phyloP scores from a whole-genome alignment of 257 asterid species.

The Solanum bulbocastanum region DNA sequence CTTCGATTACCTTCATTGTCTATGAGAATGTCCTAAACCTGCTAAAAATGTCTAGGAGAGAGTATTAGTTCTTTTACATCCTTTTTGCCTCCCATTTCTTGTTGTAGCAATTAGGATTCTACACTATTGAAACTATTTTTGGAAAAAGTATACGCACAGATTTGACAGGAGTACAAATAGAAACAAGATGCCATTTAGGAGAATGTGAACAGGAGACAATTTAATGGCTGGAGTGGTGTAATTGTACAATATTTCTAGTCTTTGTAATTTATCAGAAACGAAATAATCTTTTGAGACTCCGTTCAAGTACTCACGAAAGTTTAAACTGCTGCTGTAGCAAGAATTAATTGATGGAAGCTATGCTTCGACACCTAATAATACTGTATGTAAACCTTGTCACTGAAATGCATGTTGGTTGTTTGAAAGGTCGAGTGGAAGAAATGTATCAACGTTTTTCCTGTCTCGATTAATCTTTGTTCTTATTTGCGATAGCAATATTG shows the following conservation, averaged over 20 bases:
- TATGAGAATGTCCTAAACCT: constrained; percentile 78
- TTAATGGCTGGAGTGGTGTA: neutral
- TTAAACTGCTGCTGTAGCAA: neutral
- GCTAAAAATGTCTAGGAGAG: constrained; percentile 43
- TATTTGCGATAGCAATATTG: neutral
- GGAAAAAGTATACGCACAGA: constrained; percentile 7
- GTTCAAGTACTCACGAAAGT: neutral
- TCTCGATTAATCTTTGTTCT: neutral
- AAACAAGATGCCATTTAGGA: neutral
- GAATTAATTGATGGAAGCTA: neutral
- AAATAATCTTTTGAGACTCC: neutral
- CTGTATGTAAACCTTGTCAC: neutral
- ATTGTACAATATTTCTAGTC: neutral
- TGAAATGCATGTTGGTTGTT: neutral
- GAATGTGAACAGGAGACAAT: neutral
- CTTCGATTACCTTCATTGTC: constrained; percentile 87
- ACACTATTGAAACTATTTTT: constrained; percentile 7
- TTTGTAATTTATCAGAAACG: neutral
- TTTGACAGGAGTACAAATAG: neutral
- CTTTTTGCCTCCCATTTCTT: neutral
- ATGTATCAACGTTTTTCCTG: neutral
- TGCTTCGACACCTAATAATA: neutral
- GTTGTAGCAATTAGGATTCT: neutral
- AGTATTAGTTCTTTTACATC: constrained; percentile 13
- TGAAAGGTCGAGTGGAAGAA: neutral